Evolutionary conservation across 805 yeast species (phyloP).

Genomic region (Clavispora vitiphila): DNA sequence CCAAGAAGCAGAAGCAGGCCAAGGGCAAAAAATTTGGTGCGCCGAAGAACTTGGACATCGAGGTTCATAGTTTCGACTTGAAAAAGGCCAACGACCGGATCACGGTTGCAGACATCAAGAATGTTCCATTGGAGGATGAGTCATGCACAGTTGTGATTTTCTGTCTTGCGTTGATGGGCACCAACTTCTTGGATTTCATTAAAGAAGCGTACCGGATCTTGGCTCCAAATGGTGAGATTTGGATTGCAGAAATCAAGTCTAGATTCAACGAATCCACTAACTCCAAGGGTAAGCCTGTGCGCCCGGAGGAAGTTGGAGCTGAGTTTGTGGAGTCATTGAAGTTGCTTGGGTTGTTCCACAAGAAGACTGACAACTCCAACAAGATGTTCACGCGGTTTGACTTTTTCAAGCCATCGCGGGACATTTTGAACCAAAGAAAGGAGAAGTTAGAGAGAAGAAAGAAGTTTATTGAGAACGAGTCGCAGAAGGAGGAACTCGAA

Average conservation of each 20-base stretch:
- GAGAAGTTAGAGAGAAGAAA: conserved; percentile 58
- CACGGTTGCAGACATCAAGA: conserved; percentile 93
- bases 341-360: conserved; percentile 78
- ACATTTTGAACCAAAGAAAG: conserved; percentile 56
- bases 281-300: conserved; percentile 15
- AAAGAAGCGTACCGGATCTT: conserved; percentile 84
- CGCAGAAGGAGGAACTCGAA: conserved; percentile 56
- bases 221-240: conserved; percentile 87
- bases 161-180: conserved; percentile 95
- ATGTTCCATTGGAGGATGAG: conserved; percentile 77
- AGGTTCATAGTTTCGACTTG: conserved; percentile 87
- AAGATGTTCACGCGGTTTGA: conserved; percentile 95
- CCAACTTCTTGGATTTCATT: conserved; percentile 88
- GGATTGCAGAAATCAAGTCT: conserved; percentile 97
- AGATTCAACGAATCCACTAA: conserved; percentile 61
- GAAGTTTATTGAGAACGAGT: conserved; percentile 67
- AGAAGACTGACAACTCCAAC: conserved; percentile 78
- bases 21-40: conserved; percentile 24
- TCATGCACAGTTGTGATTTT: conserved; percentile 87
- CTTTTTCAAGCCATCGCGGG: conserved; percentile 80
- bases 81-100: conserved; percentile 83
- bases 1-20: conserved; percentile 6
- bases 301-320: conserved; percentile 50
- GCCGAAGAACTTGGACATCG: conserved; percentile 41
- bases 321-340: conserved; percentile 79